A percentile compares a stretch with the other conserved stretches of the same genome.
Conservation (phyloP, 495 filamentous ascomycete genomes). For the Glonium stellatum region DNA sequence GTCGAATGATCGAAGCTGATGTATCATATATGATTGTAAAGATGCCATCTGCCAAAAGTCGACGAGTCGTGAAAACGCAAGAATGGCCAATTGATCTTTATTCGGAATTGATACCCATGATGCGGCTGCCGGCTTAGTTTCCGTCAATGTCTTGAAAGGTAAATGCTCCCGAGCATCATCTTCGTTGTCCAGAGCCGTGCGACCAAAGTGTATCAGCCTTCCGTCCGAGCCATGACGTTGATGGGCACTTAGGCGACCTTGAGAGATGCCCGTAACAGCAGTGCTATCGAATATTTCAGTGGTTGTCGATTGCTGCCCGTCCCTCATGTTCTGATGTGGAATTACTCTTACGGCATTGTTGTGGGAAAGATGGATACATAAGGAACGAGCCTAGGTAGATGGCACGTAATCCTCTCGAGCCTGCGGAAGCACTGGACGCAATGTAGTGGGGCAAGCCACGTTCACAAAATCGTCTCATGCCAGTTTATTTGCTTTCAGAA, state of each 20-base stretch:
- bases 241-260: not conserved
- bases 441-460: not conserved
- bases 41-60: slow-evolving; percentile 45
- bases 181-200: not conserved
- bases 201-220: not conserved
- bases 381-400: not conserved
- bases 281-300: not conserved
- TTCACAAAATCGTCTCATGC: too few relatives aligned
- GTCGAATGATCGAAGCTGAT: slow-evolving; percentile 38
- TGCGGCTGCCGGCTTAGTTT: slow-evolving; percentile 4
- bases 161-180: not conserved
- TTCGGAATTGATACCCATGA: slow-evolving; percentile 32
- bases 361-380: not conserved
- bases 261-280: not conserved
- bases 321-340: not conserved
- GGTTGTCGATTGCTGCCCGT: not conserved
- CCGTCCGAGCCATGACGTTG: not conserved
- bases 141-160: not conserved
- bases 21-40: slow-evolving; percentile 57
- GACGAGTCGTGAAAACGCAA: slow-evolving; percentile 44
- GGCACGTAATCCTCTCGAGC: not conserved
- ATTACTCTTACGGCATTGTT: not conserved
- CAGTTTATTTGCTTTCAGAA: too few relatives aligned
- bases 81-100: slow-evolving; percentile 43
- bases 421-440: not conserved